A percentile compares a stretch with the other conserved stretches of the same genome.
phyloP scores from a whole-genome alignment of 2,329 filamentous ascomycete genomes.

The Fusarium zealandicum region DNA sequence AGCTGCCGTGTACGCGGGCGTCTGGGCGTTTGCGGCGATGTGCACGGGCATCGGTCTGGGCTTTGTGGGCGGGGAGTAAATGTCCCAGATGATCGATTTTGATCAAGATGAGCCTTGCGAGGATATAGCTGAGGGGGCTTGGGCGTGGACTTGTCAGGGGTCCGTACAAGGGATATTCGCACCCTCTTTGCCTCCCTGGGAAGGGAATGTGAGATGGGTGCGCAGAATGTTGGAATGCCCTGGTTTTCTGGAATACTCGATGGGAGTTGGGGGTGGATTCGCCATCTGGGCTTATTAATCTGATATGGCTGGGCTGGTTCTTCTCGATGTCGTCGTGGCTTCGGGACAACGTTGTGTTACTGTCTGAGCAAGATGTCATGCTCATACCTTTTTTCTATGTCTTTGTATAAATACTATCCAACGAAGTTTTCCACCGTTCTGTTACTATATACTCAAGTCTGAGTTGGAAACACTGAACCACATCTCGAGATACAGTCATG shows the following conservation, averaged over 20 bases:
- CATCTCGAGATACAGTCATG: not conserved
- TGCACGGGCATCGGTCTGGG: constrained; percentile 65
- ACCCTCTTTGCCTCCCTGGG: constrained; percentile 6
- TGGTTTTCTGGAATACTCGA: constrained; percentile 19
- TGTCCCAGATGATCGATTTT: constrained; percentile 4
- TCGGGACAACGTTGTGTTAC: not conserved
- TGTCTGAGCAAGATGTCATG: constrained; percentile 1
- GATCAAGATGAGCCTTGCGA: constrained; percentile 27
- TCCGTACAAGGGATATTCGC: constrained; percentile 8
- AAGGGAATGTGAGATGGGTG: constrained; percentile 16
- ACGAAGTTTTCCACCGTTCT: not conserved
- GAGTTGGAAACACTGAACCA: not conserved
- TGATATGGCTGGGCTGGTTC: constrained; percentile 3
- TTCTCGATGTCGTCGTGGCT: constrained; percentile 2
- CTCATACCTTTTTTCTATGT: constrained; percentile 11
- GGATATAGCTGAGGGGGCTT: not conserved
- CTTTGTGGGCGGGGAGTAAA: constrained; percentile 55
- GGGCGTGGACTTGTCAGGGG: constrained; percentile 6
- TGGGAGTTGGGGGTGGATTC: constrained; percentile 17
- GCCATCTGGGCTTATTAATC: not conserved
- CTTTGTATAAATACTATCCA: constrained; percentile 18
- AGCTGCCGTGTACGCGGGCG: constrained; percentile 72
- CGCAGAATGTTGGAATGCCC: constrained; percentile 28
- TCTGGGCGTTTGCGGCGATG: constrained; percentile 75
- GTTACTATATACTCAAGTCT: not conserved